Evolutionary conservation across 2,329 filamentous ascomycete species (phyloP).

Genomic region (Beauveria australis): DNA sequence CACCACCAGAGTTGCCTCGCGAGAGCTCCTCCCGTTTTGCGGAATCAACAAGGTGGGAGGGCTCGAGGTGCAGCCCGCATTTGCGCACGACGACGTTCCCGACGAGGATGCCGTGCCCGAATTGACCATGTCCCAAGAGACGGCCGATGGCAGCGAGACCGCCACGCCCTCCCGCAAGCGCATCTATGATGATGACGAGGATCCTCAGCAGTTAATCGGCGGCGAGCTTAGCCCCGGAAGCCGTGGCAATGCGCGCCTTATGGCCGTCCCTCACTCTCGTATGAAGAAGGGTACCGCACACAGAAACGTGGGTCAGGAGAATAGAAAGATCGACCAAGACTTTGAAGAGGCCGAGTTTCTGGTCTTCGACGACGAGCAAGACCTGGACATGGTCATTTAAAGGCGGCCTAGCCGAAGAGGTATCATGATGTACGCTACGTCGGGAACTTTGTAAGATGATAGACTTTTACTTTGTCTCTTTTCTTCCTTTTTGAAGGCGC

Average conservation of each 20-base stretch:
- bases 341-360: slow-evolving; percentile 65
- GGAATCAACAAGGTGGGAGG: slow-evolving; percentile 71
- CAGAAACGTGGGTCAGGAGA: slow-evolving; percentile 35
- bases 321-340: slow-evolving; percentile 40
- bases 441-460: neutral
- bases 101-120: slow-evolving; percentile 35
- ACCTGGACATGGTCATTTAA: slow-evolving; percentile 28
- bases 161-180: slow-evolving; percentile 37
- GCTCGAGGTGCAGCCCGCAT: slow-evolving; percentile 49
- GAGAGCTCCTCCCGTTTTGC: slow-evolving; percentile 72
- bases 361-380: slow-evolving; percentile 34
- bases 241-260: slow-evolving; percentile 32
- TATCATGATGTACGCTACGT: slow-evolving; percentile 4
- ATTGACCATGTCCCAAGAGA: slow-evolving; percentile 49
- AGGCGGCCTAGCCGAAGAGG: neutral
- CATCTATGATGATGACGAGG: slow-evolving; percentile 35
- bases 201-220: slow-evolving; percentile 23
- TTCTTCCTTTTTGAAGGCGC: neutral
- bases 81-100: slow-evolving; percentile 18
- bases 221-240: slow-evolving; percentile 33
- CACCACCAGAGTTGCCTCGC: slow-evolving; percentile 25
- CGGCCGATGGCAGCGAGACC: slow-evolving; percentile 29
- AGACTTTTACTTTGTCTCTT: neutral
- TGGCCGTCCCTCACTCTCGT: slow-evolving; percentile 39
- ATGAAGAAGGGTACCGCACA: slow-evolving; percentile 18